Conservation (phyloP, 2,329 filamentous ascomycete species). For the Penicillium decumbens region DNA sequence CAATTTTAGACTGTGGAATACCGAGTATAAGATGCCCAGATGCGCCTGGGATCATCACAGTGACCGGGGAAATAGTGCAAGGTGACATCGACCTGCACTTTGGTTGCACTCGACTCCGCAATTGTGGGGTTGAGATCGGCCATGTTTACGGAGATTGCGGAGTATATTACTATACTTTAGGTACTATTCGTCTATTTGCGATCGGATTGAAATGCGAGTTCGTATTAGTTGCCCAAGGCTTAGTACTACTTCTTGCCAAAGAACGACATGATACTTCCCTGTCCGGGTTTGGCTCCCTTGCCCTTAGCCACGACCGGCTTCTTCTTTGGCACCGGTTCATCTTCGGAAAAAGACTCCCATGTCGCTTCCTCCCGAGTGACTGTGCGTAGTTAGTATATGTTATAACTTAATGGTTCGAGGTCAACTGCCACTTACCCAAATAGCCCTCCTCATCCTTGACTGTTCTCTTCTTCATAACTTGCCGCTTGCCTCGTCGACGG, state of each 20-base stretch:
- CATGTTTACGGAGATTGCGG: conserved; percentile 1
- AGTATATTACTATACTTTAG: background rate
- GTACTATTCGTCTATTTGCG: background rate
- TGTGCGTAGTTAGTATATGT: conserved; percentile 36
- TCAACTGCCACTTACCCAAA: conserved; percentile 57
- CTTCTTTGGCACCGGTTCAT: conserved; percentile 59
- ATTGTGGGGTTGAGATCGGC: conserved; percentile 23
- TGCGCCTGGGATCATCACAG: background rate
- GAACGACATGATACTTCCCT: conserved; percentile 85
- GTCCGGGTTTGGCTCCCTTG: conserved; percentile 57
- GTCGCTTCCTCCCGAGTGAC: conserved; percentile 78
- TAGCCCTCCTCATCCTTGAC: conserved; percentile 86
- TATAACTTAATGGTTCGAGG: background rate
- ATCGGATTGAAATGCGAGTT: background rate
- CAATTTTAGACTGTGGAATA: background rate
- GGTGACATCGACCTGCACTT: conserved; percentile 18
- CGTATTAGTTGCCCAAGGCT: background rate
- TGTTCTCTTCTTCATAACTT: conserved; percentile 82
- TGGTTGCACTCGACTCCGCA: conserved; percentile 17
- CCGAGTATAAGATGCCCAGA: background rate
- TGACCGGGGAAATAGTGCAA: conserved; percentile 11
- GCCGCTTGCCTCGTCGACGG: conserved; percentile 68
- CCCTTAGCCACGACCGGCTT: conserved; percentile 46
- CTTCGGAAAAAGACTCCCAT: conserved; percentile 93
- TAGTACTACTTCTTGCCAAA: conserved; percentile 68